These are phyloP conservation scores for Podaxis sp. DNA, from an alignment of 768 basidiomycete genomes.

Conservation along the genomic window DNA sequence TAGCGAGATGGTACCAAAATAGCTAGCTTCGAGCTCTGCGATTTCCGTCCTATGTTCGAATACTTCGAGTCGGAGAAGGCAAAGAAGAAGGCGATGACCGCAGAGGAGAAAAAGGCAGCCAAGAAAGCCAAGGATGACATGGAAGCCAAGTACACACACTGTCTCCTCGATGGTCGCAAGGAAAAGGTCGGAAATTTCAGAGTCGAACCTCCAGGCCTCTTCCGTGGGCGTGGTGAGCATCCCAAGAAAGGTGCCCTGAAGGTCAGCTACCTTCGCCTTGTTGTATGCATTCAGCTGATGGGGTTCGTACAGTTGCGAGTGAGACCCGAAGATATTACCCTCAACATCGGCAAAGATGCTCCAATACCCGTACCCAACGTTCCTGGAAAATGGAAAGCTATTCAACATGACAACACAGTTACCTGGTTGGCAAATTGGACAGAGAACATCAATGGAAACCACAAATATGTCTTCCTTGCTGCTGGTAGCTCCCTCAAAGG, in stretches of 20 bases:
- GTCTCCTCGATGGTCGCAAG: conserved; percentile 91
- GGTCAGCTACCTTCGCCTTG: conserved; percentile 37
- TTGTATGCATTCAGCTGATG: conserved; percentile 4
- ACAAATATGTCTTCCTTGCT: conserved; percentile 97
- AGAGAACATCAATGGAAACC: conserved; percentile 92
- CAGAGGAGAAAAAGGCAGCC: conserved; percentile 85
- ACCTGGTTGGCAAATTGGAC: conserved; percentile 99
- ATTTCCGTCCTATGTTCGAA: conserved; percentile 93
- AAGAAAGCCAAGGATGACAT: conserved; percentile 82
- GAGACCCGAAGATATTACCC: conserved; percentile 88
- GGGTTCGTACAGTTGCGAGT: conserved; percentile 62
- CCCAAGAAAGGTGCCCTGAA: conserved; percentile 96
- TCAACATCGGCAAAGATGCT: conserved; percentile 83
- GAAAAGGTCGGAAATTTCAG: conserved; percentile 99
- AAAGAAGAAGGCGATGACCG: conserved; percentile 82
- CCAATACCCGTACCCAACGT: conserved; percentile 85
- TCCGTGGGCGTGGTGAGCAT: conserved; percentile 96
- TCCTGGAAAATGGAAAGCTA: conserved; percentile 85
- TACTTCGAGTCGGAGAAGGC: conserved; percentile 90
- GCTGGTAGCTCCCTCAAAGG: conserved; percentile 98
- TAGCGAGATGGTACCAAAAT: conserved; percentile 76
- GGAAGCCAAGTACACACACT: conserved; percentile 82
- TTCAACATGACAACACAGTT: conserved; percentile 91
- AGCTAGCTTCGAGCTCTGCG: conserved; percentile 72
- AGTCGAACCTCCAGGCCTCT: conserved; percentile 97